Evolutionary conservation across 2,329 filamentous ascomycete species (phyloP).

Genomic region (Botrytis aclada): DNA sequence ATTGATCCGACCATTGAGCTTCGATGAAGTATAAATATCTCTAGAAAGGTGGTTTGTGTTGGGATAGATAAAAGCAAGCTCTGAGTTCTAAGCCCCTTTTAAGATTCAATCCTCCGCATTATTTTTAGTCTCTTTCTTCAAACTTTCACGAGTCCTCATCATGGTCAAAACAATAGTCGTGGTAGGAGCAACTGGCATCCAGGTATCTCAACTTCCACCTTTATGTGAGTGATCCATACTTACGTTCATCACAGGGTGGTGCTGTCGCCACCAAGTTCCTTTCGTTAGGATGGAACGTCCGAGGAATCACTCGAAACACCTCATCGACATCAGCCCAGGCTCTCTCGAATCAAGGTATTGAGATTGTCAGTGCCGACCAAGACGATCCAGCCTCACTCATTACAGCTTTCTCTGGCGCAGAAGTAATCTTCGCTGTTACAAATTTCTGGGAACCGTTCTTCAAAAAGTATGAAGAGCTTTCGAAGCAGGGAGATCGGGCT

Average conservation of each 20-base stretch:
- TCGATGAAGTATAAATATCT: not conserved
- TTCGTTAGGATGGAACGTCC: slow-evolving; percentile 45
- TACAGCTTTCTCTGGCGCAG: slow-evolving; percentile 40
- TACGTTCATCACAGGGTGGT: slow-evolving; percentile 40
- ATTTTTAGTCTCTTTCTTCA: not conserved
- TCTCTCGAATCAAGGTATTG: slow-evolving; percentile 43
- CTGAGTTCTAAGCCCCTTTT: not conserved
- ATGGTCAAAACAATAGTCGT: slow-evolving; percentile 6
- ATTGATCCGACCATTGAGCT: not conserved
- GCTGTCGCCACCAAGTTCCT: slow-evolving; percentile 47
- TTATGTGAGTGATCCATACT: not conserved
- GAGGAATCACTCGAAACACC: slow-evolving; percentile 44
- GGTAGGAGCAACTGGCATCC: not conserved
- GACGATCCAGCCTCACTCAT: slow-evolving; percentile 25
- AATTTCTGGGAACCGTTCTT: slow-evolving; percentile 37
- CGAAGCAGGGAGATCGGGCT: slow-evolving; percentile 24
- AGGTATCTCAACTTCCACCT: not conserved
- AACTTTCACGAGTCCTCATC: not conserved
- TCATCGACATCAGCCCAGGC: slow-evolving; percentile 42
- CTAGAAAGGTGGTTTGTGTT: not conserved
- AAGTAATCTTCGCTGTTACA: slow-evolving; percentile 42
- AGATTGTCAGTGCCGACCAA: slow-evolving; percentile 40
- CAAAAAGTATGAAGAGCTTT: slow-evolving; percentile 19
- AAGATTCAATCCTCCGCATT: not conserved
- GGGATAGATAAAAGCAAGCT: not conserved